Conservation (phyloP, 768 basidiomycete species). For the Termitomyces sp. region DNA sequence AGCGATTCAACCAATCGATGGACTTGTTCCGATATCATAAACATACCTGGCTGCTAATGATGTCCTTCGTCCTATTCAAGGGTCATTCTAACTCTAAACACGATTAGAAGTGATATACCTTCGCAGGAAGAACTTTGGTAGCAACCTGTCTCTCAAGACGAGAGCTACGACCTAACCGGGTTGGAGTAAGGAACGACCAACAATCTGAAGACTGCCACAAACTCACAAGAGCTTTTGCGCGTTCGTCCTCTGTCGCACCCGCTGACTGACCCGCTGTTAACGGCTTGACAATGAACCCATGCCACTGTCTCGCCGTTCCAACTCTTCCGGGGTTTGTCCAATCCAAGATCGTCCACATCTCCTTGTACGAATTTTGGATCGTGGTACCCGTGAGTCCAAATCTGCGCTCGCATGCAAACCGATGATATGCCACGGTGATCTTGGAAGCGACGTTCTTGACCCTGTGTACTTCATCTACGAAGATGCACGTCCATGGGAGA, state of each 20-base stretch:
- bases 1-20: background rate
- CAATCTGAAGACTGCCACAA: background rate
- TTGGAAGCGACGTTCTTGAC: conserved; percentile 76
- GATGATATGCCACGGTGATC: conserved; percentile 64
- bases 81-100: background rate
- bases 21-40: background rate
- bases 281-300: conserved; percentile 62
- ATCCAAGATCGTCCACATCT: conserved; percentile 89
- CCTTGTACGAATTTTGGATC: conserved; percentile 82
- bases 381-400: conserved; percentile 86
- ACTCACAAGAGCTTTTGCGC: conserved; percentile 46
- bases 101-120: conserved; percentile 35
- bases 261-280: conserved; percentile 64
- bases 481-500: conserved; percentile 65
- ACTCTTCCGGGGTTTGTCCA: conserved; percentile 85
- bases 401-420: conserved; percentile 58
- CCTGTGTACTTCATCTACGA: conserved; percentile 88
- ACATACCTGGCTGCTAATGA: conserved; percentile 62
- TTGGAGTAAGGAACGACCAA: background rate
- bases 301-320: conserved; percentile 75
- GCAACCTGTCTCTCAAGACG: conserved; percentile 56
- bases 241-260: conserved; percentile 57
- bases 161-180: conserved; percentile 48
- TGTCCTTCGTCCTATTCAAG: conserved; percentile 58
- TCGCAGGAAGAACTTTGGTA: conserved; percentile 82